These are phyloP conservation scores for Arthrobotrys megalospora DNA, from an alignment of 2,329 filamentous ascomycete genomes.

Conservation along the genomic window DNA sequence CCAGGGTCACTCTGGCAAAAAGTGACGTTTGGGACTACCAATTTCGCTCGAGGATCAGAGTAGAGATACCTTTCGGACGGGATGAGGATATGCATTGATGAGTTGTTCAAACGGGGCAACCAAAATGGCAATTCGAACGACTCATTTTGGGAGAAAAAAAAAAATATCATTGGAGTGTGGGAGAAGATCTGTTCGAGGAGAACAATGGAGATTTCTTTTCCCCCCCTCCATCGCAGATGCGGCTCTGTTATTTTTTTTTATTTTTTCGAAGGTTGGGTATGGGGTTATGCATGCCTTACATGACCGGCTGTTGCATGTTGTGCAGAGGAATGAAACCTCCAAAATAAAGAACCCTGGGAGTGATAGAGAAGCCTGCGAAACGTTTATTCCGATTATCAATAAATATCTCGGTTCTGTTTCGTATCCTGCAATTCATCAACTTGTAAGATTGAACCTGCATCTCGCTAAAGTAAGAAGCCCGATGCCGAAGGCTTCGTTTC, in stretches of 20 bases:
- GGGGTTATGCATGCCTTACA: slow-evolving; percentile 36
- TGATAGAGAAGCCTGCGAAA: slow-evolving; percentile 30
- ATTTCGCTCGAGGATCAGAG: slow-evolving; percentile 33
- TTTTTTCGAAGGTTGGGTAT: not conserved
- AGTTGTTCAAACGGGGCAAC: slow-evolving; percentile 53
- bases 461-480: slow-evolving; percentile 35
- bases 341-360: slow-evolving; percentile 22
- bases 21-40: slow-evolving; percentile 58
- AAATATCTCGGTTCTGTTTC: slow-evolving; percentile 60
- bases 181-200: not conserved
- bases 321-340: slow-evolving; percentile 22
- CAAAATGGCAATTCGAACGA: slow-evolving; percentile 50
- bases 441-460: slow-evolving; percentile 52
- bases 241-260: slow-evolving; percentile 35
- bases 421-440: slow-evolving; percentile 42
- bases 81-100: slow-evolving; percentile 58
- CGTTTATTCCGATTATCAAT: slow-evolving; percentile 52
- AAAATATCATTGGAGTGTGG: slow-evolving; percentile 15
- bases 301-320: slow-evolving; percentile 41
- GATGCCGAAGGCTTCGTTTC: slow-evolving; percentile 48
- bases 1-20: slow-evolving; percentile 39
- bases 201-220: slow-evolving; percentile 1
- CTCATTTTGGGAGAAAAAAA: slow-evolving; percentile 32
- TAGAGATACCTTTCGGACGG: slow-evolving; percentile 37
- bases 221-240: slow-evolving; percentile 28